These are phyloP conservation scores for Ceratocystis eucalypticola DNA, from an alignment of 2,329 filamentous ascomycete genomes.

Conservation along the genomic window DNA sequence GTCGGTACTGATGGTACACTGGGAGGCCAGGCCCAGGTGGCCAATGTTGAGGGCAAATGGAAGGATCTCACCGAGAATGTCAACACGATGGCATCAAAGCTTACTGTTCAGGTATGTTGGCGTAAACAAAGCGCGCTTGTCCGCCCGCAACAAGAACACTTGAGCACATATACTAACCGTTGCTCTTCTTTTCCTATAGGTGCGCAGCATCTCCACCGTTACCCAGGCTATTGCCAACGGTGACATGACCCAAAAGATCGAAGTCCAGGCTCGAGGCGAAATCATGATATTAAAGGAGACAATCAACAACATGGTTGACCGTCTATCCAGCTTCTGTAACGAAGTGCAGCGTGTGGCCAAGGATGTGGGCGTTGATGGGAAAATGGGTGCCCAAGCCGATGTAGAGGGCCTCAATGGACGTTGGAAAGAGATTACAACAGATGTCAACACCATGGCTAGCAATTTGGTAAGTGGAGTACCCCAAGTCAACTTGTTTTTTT, in stretches of 20 bases:
- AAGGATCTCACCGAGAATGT: constrained; percentile 89
- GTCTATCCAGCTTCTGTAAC: constrained; percentile 88
- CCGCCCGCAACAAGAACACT: neutral
- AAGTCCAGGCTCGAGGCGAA: constrained; percentile 88
- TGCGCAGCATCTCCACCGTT: constrained; percentile 83
- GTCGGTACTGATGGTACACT: constrained; percentile 93
- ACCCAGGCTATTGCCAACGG: constrained; percentile 91
- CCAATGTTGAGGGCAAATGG: constrained; percentile 95
- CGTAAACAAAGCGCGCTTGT: neutral
- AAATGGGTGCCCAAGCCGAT: constrained; percentile 95
- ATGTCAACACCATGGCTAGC: constrained; percentile 84
- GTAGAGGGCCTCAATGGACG: constrained; percentile 83
- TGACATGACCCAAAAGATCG: constrained; percentile 90
- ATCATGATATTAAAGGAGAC: constrained; percentile 89
- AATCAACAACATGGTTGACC: constrained; percentile 97
- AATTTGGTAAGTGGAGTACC: constrained; percentile 38
- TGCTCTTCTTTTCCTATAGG: constrained; percentile 33
- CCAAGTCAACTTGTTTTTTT: constrained; percentile 3
- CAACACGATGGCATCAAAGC: constrained; percentile 60
- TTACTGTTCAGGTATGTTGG: constrained; percentile 45
- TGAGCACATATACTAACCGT: neutral
- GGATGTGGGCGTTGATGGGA: constrained; percentile 92
- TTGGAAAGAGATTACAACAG: constrained; percentile 97
- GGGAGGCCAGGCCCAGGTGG: constrained; percentile 84
- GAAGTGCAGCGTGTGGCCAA: constrained; percentile 91